Evolutionary conservation across 2,329 filamentous ascomycete species (phyloP), one percentile per base, ranked within the genome.

Genomic region (Trichoderma koningiopsis): DNA sequence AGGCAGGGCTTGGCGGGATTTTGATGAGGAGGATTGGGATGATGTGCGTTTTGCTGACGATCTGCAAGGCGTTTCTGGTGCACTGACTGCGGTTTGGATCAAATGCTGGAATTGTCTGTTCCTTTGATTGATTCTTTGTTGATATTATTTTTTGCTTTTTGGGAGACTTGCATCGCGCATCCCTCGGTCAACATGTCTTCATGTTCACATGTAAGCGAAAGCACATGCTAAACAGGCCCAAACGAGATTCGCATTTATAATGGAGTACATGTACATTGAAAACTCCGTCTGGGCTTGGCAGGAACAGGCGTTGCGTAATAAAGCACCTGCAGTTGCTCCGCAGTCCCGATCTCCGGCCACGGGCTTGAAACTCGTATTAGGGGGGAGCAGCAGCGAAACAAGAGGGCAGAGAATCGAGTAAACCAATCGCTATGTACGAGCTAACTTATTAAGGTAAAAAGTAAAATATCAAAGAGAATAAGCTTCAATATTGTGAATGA

Each of bases 291-390:
- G n/a, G 60, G 29, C 60, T 53, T 63, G 47, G 47, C 60, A 63
- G 13, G 13, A n/a, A 52, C 60, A 13, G 47, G 60, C 24, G 16
- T 47, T 63, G 22, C 60, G 47, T 22, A 53, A 43, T 3, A n/a
- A 14, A 43, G 37, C 11, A 35, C 33, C 33, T 35, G 40, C 40
- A n/a, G 40, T 43, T 43, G 40, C 60, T 37, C 60, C 60, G 47
- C 22, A 16, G 31, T 63, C 60, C 60, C 31, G 60, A 22, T 63
- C 60, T 60, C 52, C 52, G 43, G 49, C 49, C 37, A 14, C 49
- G 5, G n/a, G 49, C 19, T 49, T 49, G 47, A 10, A 24, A 11
- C 19, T 49, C 22, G 22, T 49, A 49, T 49, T 24, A 8, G 27
- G 40, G 40, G 40, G 33, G 33, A 13, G 8, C n/a, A 2, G 16